Evolutionary conservation across 23 red algal species (phyloP).

Genomic region (Gracilaria domingensis): DNA sequence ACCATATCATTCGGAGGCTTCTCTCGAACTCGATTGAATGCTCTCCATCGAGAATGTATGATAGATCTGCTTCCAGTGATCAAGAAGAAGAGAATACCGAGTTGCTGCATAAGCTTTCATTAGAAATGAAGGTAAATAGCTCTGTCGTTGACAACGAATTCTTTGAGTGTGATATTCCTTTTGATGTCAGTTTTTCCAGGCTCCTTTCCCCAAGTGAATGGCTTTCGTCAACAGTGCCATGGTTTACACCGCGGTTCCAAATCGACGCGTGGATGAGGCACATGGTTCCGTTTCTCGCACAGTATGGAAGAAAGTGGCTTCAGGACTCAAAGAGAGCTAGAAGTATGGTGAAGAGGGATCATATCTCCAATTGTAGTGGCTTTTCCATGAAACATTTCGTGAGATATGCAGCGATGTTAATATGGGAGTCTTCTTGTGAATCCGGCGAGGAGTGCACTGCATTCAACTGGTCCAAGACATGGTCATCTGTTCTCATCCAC

Average conservation of each 20-base stretch:
- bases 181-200: background rate
- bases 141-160: background rate
- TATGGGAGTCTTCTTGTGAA: too few species aligned
- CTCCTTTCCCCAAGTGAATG: background rate
- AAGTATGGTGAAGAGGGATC: background rate
- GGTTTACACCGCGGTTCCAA: background rate
- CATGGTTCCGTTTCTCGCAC: background rate
- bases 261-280: background rate
- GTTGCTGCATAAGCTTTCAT: too few species aligned
- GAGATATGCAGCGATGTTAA: too few species aligned
- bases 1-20: too few species aligned
- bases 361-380: too few species aligned
- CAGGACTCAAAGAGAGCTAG: background rate
- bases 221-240: background rate
- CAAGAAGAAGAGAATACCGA: too few species aligned
- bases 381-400: background rate
- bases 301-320: background rate
- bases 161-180: background rate
- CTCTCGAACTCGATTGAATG: too few species aligned
- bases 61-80: too few species aligned
- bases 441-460: too few species aligned
- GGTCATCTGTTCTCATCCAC: too few species aligned
- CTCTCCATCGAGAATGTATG: too few species aligned
- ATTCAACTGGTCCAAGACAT: too few species aligned
- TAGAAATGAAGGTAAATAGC: background rate